These are phyloP conservation scores for Candida insectorum DNA, from an alignment of 805 yeast species.

Conservation along the genomic window DNA sequence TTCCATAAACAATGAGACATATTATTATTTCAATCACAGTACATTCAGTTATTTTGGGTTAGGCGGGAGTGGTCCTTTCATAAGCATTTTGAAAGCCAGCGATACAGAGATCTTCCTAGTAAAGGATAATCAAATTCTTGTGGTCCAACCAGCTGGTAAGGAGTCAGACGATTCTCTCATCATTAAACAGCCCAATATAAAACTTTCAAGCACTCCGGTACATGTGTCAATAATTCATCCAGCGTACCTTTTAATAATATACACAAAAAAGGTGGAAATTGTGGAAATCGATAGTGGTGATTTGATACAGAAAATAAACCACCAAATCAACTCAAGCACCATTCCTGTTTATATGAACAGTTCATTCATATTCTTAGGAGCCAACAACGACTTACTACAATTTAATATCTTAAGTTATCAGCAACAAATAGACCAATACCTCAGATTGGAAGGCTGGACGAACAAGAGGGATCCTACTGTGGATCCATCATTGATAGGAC, in stretches of 20 bases:
- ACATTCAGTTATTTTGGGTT: constrained; percentile 41
- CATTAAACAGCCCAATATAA: constrained; percentile 18
- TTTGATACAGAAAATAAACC: constrained; percentile 30
- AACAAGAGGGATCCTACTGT: constrained; percentile 19
- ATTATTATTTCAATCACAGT: constrained; percentile 16
- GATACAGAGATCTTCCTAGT: constrained; percentile 21
- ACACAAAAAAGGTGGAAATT: constrained; percentile 30
- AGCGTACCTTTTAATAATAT: constrained; percentile 28
- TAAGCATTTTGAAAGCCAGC: constrained; percentile 17
- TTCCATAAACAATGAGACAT: constrained; percentile 8
- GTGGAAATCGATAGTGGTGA: constrained; percentile 34
- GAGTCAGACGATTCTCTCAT: constrained; percentile 7
- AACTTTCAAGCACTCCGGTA: constrained; percentile 23
- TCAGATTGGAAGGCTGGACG: constrained; percentile 15
- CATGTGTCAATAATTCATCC: constrained; percentile 27
- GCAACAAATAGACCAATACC: constrained; percentile 35
- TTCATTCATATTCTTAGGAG: constrained; percentile 17
- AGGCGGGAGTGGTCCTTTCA: constrained; percentile 23
- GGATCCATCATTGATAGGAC: constrained; percentile 30
- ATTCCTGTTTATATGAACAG: constrained; percentile 9
- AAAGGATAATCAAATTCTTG: constrained; percentile 27
- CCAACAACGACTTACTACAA: constrained; percentile 28
- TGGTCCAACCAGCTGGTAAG: constrained; percentile 12
- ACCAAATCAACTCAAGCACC: constrained; percentile 23
- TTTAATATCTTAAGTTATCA: constrained; percentile 26